These are phyloP conservation scores for Colletotrichum sp. DNA, from an alignment of 2,329 filamentous ascomycete genomes.

Conservation along the genomic window DNA sequence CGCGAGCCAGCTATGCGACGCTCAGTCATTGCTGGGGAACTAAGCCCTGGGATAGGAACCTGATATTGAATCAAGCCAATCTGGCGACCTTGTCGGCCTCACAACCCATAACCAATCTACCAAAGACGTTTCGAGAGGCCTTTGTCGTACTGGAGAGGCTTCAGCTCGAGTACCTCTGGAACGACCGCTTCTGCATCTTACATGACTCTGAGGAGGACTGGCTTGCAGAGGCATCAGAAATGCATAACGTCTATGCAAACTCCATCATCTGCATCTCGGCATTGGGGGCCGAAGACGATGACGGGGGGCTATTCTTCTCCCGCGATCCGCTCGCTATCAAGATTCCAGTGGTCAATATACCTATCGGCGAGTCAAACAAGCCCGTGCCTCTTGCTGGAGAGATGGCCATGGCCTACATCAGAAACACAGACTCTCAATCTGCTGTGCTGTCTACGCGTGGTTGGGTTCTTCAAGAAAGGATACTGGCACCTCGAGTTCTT, in stretches of 20 bases:
- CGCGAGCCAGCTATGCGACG: neutral
- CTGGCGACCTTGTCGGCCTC: neutral
- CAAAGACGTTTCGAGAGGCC: neutral
- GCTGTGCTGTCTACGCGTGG: neutral
- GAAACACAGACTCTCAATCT: neutral
- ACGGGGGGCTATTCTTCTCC: neutral
- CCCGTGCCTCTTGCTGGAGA: neutral
- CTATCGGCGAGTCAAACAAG: neutral
- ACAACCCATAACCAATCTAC: neutral
- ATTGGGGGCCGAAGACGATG: neutral
- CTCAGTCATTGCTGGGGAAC: neutral
- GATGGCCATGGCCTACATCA: neutral
- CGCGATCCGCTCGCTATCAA: neutral
- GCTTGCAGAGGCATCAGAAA: neutral
- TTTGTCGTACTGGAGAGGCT: neutral
- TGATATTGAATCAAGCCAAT: neutral
- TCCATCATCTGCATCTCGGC: neutral
- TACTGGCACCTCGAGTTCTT: neutral
- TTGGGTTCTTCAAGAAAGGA: neutral
- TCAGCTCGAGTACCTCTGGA: neutral
- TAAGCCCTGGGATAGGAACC: neutral
- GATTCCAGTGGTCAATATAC: neutral
- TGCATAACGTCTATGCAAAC: neutral
- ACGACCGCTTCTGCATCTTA: neutral
- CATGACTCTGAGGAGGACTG: neutral